Evolutionary conservation across 2,329 filamentous ascomycete genomes (phyloP), one percentile per base, ranked within the genome.

Genomic region (Xylaria sp.): DNA sequence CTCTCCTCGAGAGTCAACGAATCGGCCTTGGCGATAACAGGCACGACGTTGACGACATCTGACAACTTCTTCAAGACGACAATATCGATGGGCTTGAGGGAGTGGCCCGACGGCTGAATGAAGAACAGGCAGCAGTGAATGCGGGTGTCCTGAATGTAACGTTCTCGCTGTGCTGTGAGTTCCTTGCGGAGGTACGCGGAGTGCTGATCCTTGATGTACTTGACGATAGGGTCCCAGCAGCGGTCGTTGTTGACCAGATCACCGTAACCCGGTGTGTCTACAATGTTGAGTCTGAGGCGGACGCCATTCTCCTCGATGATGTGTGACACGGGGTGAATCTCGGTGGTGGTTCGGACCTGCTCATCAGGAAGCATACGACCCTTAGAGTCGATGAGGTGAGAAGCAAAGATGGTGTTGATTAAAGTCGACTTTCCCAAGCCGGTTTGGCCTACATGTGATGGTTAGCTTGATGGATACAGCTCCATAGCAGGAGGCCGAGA

Each of bases 161-260:
- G 89, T 80, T 99, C 94, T 79, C 94, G 91, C 83, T 99, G 94
- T 69, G 94, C 94, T 58, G 94, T 97, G 73, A 99, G 91, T 79
- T 99, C 94, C 85, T 99, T 99, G 78, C 94, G 91, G 70, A 99
- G 87, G 81, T 97, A 99, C 72, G 94, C 93, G 56, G 92, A 97
- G 83, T 99, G 94, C 83, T 99, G 94, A 79, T 99, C 94, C 85
- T 99, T 99, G 85, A 99, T 99, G 80, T 99, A 99, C 83, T 99
- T 99, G 83, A 99, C 93, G 76, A 99, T 99, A 65, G 94, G 94
- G 75, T 99, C 94, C 94, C 94, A 99, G 87, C 94, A 99, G 84
- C 94, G 90, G 81, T 99, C 94, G 78, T 99, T 99, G 86, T 99
- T 99, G 78, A 99, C 94, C 74, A 97, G 86, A 73, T 99, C 94